Conservation (phyloP, 345 rosid species). For the Geranium brycei region DNA sequence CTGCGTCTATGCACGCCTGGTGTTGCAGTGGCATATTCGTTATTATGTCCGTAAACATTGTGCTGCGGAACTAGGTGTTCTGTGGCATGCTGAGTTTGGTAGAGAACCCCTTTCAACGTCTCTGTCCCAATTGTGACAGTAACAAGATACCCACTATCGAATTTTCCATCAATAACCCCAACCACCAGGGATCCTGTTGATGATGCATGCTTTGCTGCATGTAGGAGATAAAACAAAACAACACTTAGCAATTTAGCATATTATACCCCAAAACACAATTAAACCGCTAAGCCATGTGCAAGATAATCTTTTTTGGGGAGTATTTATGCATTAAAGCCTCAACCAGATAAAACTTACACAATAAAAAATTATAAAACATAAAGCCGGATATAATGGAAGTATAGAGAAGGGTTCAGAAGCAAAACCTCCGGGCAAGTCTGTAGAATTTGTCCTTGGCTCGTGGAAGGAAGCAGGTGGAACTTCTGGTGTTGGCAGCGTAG, state of each 20-base stretch:
- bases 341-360: too few species aligned
- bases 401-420: neutral
- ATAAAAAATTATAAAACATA: neutral
- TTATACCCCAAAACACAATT: neutral
- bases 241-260: neutral
- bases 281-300: neutral
- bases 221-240: neutral
- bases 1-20: conserved; percentile 44
- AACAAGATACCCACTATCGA: conserved; percentile 79
- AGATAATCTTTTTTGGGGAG: neutral
- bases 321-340: neutral
- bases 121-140: conserved; percentile 71
- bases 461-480: conserved; percentile 32
- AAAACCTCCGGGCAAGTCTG: conserved; percentile 41
- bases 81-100: conserved; percentile 36
- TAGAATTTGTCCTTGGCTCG: conserved; percentile 27
- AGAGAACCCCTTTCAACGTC: conserved; percentile 70
- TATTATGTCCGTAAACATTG: conserved; percentile 16
- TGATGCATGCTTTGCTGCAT: conserved; percentile 23
- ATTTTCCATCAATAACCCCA: conserved; percentile 86
- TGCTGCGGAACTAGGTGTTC: conserved; percentile 21
- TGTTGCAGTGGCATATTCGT: conserved; percentile 13
- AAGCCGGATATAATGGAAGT: too few species aligned
- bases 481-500: conserved; percentile 28
- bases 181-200: conserved; percentile 39